Percentiles rank a stretch among this genome's conserved stretches.
These are phyloP conservation scores for Phialocephala subalpina DNA, from an alignment of 2,329 filamentous ascomycete genomes.

Conservation along the genomic window DNA sequence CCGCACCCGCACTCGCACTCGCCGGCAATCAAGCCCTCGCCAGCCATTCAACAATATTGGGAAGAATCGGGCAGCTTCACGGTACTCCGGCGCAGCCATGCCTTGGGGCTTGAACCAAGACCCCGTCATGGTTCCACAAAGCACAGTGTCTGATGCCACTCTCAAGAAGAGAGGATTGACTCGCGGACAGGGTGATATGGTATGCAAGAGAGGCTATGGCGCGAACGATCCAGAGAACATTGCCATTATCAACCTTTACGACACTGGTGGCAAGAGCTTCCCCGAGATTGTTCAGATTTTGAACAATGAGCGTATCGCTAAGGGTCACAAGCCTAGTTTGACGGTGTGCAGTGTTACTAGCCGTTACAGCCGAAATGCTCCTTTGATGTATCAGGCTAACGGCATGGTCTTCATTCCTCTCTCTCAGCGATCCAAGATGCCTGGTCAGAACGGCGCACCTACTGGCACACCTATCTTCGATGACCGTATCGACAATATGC, in stretches of 20 bases:
- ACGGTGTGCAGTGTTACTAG: constrained; percentile 35
- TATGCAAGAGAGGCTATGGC: constrained; percentile 39
- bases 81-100: constrained; percentile 33
- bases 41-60: constrained; percentile 15
- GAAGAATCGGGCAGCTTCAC: constrained; percentile 22
- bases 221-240: constrained; percentile 45
- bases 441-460: neutral
- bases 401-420: constrained; percentile 39
- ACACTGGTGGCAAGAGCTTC: constrained; percentile 33
- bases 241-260: constrained; percentile 41
- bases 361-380: constrained; percentile 44
- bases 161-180: constrained; percentile 38
- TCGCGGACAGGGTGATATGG: constrained; percentile 24
- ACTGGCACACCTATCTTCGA: constrained; percentile 27
- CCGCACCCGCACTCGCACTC: neutral
- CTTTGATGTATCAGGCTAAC: constrained; percentile 39
- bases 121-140: constrained; percentile 28
- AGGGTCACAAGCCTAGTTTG: constrained; percentile 34
- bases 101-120: constrained; percentile 33
- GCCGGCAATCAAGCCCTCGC: neutral
- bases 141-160: constrained; percentile 34
- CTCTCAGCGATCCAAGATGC: constrained; percentile 27
- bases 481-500: constrained; percentile 29
- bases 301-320: constrained; percentile 33
- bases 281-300: constrained; percentile 35